Conservation (phyloP, 2,329 filamentous ascomycete genomes). For the Phoma herbarum region DNA sequence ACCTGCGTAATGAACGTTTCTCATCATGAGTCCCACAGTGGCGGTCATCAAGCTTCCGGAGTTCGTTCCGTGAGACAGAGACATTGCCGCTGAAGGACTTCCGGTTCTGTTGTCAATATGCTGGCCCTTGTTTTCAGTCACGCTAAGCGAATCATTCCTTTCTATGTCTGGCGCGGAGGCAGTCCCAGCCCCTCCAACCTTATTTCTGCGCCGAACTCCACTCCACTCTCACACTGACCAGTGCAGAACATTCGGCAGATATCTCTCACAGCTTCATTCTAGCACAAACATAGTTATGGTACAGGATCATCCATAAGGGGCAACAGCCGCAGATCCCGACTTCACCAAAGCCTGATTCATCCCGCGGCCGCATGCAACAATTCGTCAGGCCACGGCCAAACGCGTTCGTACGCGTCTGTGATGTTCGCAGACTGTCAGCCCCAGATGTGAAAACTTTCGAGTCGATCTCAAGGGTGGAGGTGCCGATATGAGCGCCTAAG, state of each 20-base stretch:
- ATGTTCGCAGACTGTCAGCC: not conserved
- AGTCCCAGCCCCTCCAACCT: slow-evolving; percentile 8
- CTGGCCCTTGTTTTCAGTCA: not conserved
- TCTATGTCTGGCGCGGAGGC: not conserved
- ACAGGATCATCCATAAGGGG: not conserved
- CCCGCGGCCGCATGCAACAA: not conserved
- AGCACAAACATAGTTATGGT: not conserved
- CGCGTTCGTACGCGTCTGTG: not conserved
- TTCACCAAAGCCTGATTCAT: not conserved
- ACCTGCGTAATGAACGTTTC: not conserved
- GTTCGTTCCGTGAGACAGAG: too few relatives aligned
- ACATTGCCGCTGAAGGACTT: too few relatives aligned
- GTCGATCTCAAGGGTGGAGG: not conserved
- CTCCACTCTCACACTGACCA: not conserved
- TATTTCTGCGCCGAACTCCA: not conserved
- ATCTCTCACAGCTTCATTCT: not conserved
- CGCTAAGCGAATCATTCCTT: slow-evolving; percentile 9
- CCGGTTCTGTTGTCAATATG: slow-evolving; percentile 1
- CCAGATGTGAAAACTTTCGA: too few relatives aligned
- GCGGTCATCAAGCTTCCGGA: not conserved
- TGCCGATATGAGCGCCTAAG: not conserved
- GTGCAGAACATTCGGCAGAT: not conserved
- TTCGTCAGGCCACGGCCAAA: not conserved
- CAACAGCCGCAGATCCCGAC: not conserved
- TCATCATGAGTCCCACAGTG: not conserved